Base-by-base conservation (phyloP, 257 asterid species). In the Salvia hispanica region DNA sequence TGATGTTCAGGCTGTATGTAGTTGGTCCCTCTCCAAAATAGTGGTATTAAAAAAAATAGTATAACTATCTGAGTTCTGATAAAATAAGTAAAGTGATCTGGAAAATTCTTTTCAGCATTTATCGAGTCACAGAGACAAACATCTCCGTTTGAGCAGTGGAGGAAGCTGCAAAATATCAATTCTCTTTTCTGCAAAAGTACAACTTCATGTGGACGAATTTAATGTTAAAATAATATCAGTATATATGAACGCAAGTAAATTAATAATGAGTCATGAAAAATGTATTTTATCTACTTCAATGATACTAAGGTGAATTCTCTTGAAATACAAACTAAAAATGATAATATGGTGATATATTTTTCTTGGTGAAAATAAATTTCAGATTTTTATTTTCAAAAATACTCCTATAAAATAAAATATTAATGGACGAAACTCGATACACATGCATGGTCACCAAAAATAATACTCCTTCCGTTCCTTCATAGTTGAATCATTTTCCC, bases 1-100 rank as follows among this genome's bases (percentile, higher is more conserved):
- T 54, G 60, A 54, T 25, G 59, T 54, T 8, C 4, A 50, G 28
- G 6, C 21, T 50, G 15, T 50, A 15, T 14, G 55, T 34, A 33
- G 56, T 12, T 54, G 72, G 72, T 54, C 63, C 72, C 53, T 18
- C 40, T 12, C 16, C 7, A 62, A 15, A 40, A 42, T 18, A 40
- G 3, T 52, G 16, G 36, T 14, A 40, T 34, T 58, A 1, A 42
- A 21, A 40, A 61, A 58, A 7, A 21, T 0, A 25, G 3, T 25
- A 25, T 25, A 25, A 50, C 7, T 7, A 10, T 47, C 13, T 9
- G 33, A 40, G 42, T 9, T 16, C 9, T 59, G 33, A 15, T 3
- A n/a, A 7, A 58, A 13, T 6, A 9, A 36, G 15, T 6, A 36
- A 61, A 16, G 18, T 9, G 66, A 10, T 11, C 6, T 1, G 9